Conservation (phyloP, 768 basidiomycete species). For the Lactarius trivialis region DNA sequence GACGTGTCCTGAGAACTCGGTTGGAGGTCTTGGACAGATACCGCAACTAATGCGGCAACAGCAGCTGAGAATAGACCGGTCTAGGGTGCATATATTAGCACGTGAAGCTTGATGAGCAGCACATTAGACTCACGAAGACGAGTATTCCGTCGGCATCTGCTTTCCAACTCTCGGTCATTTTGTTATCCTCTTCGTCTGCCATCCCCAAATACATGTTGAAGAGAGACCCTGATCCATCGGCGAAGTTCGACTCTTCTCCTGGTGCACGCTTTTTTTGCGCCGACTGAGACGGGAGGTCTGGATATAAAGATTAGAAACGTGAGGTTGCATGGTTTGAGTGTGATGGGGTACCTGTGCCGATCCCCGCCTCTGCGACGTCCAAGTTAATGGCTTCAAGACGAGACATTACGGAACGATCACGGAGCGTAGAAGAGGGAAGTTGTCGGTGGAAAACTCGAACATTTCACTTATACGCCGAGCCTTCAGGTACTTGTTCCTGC, state of each 20-base stretch:
- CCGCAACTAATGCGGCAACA: neutral
- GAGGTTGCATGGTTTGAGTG: neutral
- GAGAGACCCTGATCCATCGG: neutral
- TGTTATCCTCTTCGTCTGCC: neutral
- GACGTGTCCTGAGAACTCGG: slow-evolving; percentile 1
- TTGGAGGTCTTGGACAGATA: neutral
- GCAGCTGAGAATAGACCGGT: neutral
- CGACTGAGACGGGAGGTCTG: neutral
- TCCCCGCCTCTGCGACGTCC: neutral
- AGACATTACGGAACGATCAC: neutral
- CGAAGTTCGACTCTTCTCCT: neutral
- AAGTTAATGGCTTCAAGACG: neutral
- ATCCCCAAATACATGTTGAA: neutral
- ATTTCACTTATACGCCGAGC: too few species aligned
- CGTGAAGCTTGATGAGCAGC: neutral
- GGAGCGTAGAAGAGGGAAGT: neutral
- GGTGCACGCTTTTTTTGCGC: neutral
- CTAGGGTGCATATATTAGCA: neutral
- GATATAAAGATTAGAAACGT: neutral
- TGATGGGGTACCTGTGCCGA: neutral
- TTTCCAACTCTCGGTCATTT: neutral
- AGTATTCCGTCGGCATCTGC: neutral
- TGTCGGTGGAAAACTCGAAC: too few species aligned
- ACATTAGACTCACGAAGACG: neutral
- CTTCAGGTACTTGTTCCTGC: too few species aligned